Evolutionary conservation across 768 basidiomycete genomes (phyloP).

Genomic region (Collybiopsis luxurians): DNA sequence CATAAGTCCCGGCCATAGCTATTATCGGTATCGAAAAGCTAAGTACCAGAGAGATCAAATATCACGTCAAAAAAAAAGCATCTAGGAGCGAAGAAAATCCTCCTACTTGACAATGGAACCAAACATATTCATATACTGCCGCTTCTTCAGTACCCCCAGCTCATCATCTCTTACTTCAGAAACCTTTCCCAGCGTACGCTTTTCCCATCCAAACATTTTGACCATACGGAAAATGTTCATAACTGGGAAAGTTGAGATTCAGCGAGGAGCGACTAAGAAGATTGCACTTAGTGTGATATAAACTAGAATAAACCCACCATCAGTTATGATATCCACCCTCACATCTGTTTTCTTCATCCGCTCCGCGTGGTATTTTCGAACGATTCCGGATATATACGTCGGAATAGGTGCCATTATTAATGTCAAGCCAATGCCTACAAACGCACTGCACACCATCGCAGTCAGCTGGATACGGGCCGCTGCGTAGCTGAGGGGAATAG

Average conservation of each 20-base stretch:
- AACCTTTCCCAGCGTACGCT: slow-evolving; percentile 39
- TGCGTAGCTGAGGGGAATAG: too few relatives aligned
- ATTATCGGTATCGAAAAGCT: slow-evolving; percentile 46
- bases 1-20: slow-evolving; percentile 47
- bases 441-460: slow-evolving; percentile 27
- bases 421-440: slow-evolving; percentile 43
- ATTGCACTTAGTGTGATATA: too few relatives aligned
- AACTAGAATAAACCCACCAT: slow-evolving; percentile 28
- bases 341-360: slow-evolving; percentile 45
- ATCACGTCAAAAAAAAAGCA: too few relatives aligned
- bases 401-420: slow-evolving; percentile 41
- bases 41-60: too few relatives aligned
- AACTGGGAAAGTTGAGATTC: slow-evolving; percentile 29
- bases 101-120: slow-evolving; percentile 35
- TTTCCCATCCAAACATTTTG: slow-evolving; percentile 52
- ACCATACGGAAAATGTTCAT: slow-evolving; percentile 43
- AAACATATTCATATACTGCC: slow-evolving; percentile 35
- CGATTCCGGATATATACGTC: slow-evolving; percentile 34
- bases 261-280: too few relatives aligned
- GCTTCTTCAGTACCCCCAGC: slow-evolving; percentile 35
- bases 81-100: too few relatives aligned
- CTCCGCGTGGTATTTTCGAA: slow-evolving; percentile 30
- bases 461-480: too few relatives aligned
- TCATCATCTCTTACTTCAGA: slow-evolving; percentile 45
- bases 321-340: slow-evolving; percentile 43